Evolutionary conservation across 176 grass and related monocot genomes (phyloP), one percentile per base, ranked within the genome.

Genomic region (Chloris gayana): DNA sequence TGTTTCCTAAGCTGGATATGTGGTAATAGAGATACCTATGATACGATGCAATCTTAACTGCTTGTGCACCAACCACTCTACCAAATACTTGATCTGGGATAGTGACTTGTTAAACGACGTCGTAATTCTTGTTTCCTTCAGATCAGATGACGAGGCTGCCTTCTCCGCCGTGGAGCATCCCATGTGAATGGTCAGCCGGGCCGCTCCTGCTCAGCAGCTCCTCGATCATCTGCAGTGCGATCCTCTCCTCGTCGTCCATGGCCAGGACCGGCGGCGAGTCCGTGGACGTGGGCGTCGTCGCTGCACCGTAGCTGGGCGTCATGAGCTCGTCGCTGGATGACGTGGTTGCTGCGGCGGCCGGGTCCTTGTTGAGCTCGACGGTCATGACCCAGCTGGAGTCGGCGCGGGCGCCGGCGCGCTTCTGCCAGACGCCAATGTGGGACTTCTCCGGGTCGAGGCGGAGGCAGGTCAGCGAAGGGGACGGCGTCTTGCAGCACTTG

Each of bases 341-440:
- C 1, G 31, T 71, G 0, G 31, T 71, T 0, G 31, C 67, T 1
- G 15, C 21, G 5, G 31, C 4, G 0, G 66, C 1, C 6, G 34
- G 65, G 3, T 74, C 87, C 74, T 88, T 95, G 81, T 86, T 93
- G 73, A 99, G 92, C 84, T 96, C 14, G 34, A 99, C 91, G 57
- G 93, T 99, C 97, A 99, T 93, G 88, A 99, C 97, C 97, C 97
- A 99, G 79, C 88, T 93, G 72, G 97, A 99, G 85, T 91, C 93
- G 18, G 93, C 88, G 14, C 97, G 93, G 5, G 97, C 64, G 13
- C 97, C 97, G 4, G 97, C 97, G 31, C 97, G 91, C 82, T 99
- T 99, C 91, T 99, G 97, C 97, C 97, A 99, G 25, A 99, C 92
- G 62, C 97, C 97, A 77, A 99, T 96, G 86, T 99, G 93, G 73